Conservation (phyloP, 306 rosid species). For the barrel medic (Medicago truncatula) region MtrunA17r5.0-ANR NC_053045.1:41376001-41376500, state of each 20-base stretch:
- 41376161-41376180: slow-evolving; percentile 44
- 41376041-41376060: slow-evolving; percentile 37
- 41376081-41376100: slow-evolving; percentile 53
- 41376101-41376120: slow-evolving; percentile 56
- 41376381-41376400: slow-evolving; percentile 56
- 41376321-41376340: not conserved
- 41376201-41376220: not conserved
- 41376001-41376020: not conserved
- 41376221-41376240: not conserved
- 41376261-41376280: slow-evolving; percentile 59
- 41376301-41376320: slow-evolving; percentile 65
- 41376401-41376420: slow-evolving; percentile 95
- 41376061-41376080: slow-evolving; percentile 45
- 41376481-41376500: not conserved
- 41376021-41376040: not conserved
- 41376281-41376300: slow-evolving; percentile 76
- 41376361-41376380: slow-evolving; percentile 56
- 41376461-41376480: not conserved
- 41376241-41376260: slow-evolving; percentile 16
- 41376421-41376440: slow-evolving; percentile 8
- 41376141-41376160: slow-evolving; percentile 2
- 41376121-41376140: slow-evolving; percentile 39
- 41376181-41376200: slow-evolving; percentile 54
- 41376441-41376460: slow-evolving; percentile 7
- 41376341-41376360: slow-evolving; percentile 15